These are phyloP conservation scores for Ustilago curta DNA, from an alignment of 1,284 basidiomycete species.

Conservation along the genomic window DNA sequence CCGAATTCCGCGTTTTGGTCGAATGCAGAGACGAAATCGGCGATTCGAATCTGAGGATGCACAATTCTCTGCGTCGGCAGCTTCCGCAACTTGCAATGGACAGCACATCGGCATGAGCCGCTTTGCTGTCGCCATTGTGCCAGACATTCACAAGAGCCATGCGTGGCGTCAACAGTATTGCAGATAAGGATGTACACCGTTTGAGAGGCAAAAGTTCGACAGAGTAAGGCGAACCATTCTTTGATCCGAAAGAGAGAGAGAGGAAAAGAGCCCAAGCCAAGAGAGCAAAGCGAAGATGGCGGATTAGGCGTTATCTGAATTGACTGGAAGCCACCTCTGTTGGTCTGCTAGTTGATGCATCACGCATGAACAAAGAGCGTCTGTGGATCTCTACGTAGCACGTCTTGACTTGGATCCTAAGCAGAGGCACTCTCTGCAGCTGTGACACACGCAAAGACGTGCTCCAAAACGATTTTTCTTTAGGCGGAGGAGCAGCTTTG, in stretches of 20 bases:
- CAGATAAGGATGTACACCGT: too few species aligned
- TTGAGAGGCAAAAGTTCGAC: too few species aligned
- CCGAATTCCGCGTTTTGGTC: constrained; percentile 23
- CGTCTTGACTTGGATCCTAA: too few species aligned
- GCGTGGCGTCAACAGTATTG: too few species aligned
- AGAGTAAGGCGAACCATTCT: background rate
- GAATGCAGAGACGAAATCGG: background rate
- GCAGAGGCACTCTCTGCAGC: background rate
- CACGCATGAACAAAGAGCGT: too few species aligned
- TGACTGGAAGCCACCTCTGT: background rate
- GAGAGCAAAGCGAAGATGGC: constrained; percentile 1
- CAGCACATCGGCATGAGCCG: too few species aligned
- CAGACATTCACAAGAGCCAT: too few species aligned
- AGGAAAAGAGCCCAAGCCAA: background rate
- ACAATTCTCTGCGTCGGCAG: constrained; percentile 10
- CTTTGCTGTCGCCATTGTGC: too few species aligned
- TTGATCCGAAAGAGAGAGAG: background rate
- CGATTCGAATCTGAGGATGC: constrained; percentile 1
- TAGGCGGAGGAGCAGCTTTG: background rate
- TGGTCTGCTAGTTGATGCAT: too few species aligned
- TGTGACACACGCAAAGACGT: background rate
- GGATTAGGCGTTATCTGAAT: constrained; percentile 2
- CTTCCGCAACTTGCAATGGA: constrained; percentile 2
- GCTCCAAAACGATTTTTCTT: too few species aligned
- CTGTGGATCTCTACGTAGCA: too few species aligned